Conservation (phyloP, 345 rosid species). For the Arabidopsis suecica region DNA sequence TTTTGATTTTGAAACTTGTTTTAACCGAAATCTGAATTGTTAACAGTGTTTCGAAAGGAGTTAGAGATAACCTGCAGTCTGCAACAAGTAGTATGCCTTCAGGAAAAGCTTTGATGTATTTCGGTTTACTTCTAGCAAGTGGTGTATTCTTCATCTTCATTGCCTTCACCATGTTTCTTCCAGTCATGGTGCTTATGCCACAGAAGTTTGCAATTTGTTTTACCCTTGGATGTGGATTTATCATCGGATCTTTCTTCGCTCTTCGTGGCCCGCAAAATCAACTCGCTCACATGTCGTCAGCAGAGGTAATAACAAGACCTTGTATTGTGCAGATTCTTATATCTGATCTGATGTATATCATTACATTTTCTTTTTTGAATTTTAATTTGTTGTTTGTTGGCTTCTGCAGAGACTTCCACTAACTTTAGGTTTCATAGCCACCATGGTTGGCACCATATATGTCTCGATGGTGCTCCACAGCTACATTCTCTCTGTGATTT, state of each 20-base stretch:
- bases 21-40: neutral
- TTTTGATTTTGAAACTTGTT: neutral
- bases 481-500: constrained; percentile 79
- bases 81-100: constrained; percentile 80
- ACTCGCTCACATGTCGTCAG: constrained; percentile 76
- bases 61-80: constrained; percentile 74
- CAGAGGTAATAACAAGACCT: constrained; percentile 56
- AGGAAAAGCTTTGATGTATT: constrained; percentile 75
- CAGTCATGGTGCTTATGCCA: constrained; percentile 82
- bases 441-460: constrained; percentile 82
- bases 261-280: constrained; percentile 82
- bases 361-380: neutral
- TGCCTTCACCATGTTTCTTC: constrained; percentile 87
- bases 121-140: constrained; percentile 70
- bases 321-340: neutral
- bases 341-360: neutral
- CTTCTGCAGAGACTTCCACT: constrained; percentile 76
- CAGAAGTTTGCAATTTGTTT: constrained; percentile 91
- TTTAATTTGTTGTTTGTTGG: constrained; percentile 18
- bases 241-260: constrained; percentile 78
- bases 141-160: constrained; percentile 79
- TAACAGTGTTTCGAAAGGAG: constrained; percentile 74
- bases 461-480: constrained; percentile 90
- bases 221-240: constrained; percentile 77
- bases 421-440: constrained; percentile 71